Conservation (phyloP, 176 grass and related monocot species). For the Zizania latifolia region DNA sequence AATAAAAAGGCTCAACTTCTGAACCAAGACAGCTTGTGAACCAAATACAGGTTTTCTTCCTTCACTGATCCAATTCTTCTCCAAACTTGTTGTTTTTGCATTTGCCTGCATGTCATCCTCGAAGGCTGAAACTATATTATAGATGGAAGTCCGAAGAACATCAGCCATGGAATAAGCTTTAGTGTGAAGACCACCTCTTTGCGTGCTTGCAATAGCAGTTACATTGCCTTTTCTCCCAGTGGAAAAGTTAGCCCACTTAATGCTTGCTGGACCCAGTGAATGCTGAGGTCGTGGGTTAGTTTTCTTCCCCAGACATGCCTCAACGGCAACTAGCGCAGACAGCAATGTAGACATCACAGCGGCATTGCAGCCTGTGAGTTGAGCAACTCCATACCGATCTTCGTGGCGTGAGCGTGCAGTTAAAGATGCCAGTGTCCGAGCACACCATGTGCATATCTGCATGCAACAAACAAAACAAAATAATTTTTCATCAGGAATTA, state of each 20-base stretch:
- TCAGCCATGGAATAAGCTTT: conserved; percentile 73
- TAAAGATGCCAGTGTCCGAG: conserved; percentile 61
- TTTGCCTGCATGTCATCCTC: conserved; percentile 68
- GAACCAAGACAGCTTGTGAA: conserved; percentile 66
- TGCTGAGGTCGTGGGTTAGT: conserved; percentile 40
- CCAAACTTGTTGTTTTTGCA: conserved; percentile 61
- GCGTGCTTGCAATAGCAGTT: conserved; percentile 46
- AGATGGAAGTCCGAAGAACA: conserved; percentile 71
- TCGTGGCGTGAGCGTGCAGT: conserved; percentile 63
- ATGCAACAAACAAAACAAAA: background rate
- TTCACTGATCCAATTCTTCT: conserved; percentile 86
- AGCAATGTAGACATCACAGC: conserved; percentile 70
- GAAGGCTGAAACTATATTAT: conserved; percentile 78
- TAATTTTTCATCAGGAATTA: background rate
- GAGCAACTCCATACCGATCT: conserved; percentile 88
- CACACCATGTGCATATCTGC: conserved; percentile 80
- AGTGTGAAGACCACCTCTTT: conserved; percentile 45
- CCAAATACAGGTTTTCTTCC: conserved; percentile 75
- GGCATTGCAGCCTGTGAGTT: conserved; percentile 77
- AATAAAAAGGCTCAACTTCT: conserved; percentile 74
- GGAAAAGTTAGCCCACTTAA: conserved; percentile 54
- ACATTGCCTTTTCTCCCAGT: conserved; percentile 45
- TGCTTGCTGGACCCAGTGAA: conserved; percentile 48
- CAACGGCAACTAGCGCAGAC: conserved; percentile 68
- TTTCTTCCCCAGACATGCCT: conserved; percentile 91